phyloP scores from a whole-genome alignment of 306 rosid genomes.

The Elaeagnus macrophylla region DNA sequence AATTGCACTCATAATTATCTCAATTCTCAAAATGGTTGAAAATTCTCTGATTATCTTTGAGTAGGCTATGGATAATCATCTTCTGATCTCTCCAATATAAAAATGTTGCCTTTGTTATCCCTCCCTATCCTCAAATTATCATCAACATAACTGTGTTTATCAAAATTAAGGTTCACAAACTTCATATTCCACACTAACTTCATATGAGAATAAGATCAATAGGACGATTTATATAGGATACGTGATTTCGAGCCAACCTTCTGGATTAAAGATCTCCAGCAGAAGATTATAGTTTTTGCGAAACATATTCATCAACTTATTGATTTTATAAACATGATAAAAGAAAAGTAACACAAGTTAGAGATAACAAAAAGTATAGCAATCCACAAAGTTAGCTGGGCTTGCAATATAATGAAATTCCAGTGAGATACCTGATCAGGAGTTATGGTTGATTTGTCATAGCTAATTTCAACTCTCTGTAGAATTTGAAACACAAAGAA shows the following conservation, averaged over 20 bases:
- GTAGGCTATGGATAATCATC: constrained; percentile 3
- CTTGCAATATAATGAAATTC: not conserved
- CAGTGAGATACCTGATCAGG: constrained; percentile 56
- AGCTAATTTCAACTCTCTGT: constrained; percentile 68
- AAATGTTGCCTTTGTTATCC: constrained; percentile 71
- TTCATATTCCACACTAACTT: not conserved
- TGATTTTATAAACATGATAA: constrained; percentile 9
- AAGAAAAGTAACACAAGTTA: not conserved
- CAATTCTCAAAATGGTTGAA: no score
- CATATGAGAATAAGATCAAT: not conserved
- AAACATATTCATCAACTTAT: constrained; percentile 68
- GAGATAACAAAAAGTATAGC: not conserved
- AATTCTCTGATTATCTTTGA: no score
- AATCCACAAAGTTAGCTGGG: no score
- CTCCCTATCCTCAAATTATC: constrained; percentile 70
- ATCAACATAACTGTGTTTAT: constrained; percentile 53
- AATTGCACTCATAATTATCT: no score
- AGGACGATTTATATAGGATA: constrained; percentile 46
- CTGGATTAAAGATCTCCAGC: constrained; percentile 76
- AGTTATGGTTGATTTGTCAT: constrained; percentile 50
- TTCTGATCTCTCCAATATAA: constrained; percentile 55
- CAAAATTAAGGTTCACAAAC: constrained; percentile 28
- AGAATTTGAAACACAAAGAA: constrained; percentile 12
- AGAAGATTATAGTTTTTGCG: constrained; percentile 67
- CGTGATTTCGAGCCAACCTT: constrained; percentile 95